phyloP scores from a whole-genome alignment of 345 rosid species.

The Brassica napus region Da-Ae NC_063447.1:10133501-10134000 shows the following conservation, averaged over 20 bases:
- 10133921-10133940: conserved; percentile 24
- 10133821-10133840: conserved; percentile 25
- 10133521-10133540: conserved; percentile 28
- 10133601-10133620: conserved; percentile 22
- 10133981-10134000: conserved; percentile 4
- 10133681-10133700: conserved; percentile 28
- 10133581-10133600: conserved; percentile 33
- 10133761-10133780: conserved; percentile 14
- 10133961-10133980: conserved; percentile 6
- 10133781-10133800: conserved; percentile 29
- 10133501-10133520: conserved; percentile 27
- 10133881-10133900: conserved; percentile 22
- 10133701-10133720: conserved; percentile 31
- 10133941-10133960: conserved; percentile 15
- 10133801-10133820: conserved; percentile 26
- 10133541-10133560: conserved; percentile 20
- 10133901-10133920: conserved; percentile 6
- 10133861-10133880: conserved; percentile 17
- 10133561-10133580: conserved; percentile 28
- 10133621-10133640: conserved; percentile 7
- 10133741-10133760: conserved; percentile 20
- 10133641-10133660: conserved; percentile 32
- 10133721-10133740: conserved; percentile 13
- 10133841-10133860: conserved; percentile 23
- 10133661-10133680: conserved; percentile 33